Evolutionary conservation across 1,139 yeast species (phyloP), one percentile per base, ranked within the genome.

Genomic region (Sugiyamaella japonica): DNA sequence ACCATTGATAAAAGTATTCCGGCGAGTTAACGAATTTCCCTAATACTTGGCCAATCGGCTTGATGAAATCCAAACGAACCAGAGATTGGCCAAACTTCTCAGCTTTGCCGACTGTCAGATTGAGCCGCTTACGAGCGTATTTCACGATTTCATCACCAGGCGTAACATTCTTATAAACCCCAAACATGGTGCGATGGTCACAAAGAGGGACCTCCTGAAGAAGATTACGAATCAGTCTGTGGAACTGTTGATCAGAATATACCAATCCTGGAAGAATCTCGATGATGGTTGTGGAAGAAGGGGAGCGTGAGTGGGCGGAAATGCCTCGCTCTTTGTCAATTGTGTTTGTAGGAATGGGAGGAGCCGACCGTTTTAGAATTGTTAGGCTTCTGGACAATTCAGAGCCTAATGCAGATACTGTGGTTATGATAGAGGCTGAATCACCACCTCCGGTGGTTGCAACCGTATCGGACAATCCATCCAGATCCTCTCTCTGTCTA

Each of bases 61-160:
- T 77, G 31, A 88, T 68, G 59, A 82, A 85, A 0, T 87, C 90
- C 52, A 76, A 67, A 50, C 79, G 76, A 15, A 87, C 71, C 58
- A 88, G 75, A 60, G 84, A 89, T 69, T 86, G 93, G 20, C 95
- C 95, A 67, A 86, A 84, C 31, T 67, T 67, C 69, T 88, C 96
- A 2, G 89, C 87, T 60, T 78, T 78, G 40, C 84, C 82, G 39
- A 84, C 72, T 50, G 81, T 81, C 43, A 71, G 65, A 9, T 70
- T 66, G 29, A 75, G 63, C 43, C 68, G 59, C 73, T 73, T 67
- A 69, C 80, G 75, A 15, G 83, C 67, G 80, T 85, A 83, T 57
- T 80, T 77, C 2, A 84, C 79, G 34, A 84, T 79, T 15, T 79
- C 73, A 10, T 83, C 76, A 9, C 89, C 89, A 0, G 82, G 75